Conservation (phyloP, 176 grass and related monocot species). For the Phoenix roebelenii region DNA sequence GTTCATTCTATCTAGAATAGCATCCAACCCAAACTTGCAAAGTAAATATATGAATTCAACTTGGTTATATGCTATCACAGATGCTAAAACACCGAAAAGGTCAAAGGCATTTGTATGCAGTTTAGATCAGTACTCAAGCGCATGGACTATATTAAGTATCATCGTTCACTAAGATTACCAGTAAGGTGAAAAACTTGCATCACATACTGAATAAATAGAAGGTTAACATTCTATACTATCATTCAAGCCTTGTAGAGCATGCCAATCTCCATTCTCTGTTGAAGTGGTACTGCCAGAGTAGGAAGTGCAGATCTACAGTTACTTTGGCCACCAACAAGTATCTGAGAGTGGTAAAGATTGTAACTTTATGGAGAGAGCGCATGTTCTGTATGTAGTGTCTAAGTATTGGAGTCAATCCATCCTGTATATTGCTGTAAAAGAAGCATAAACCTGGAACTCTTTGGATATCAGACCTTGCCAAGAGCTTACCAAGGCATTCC, state of each 20-base stretch:
- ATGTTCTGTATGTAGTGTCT: conserved; percentile 72
- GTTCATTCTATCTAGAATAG: no score
- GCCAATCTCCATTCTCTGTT: conserved; percentile 69
- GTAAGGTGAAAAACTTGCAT: no score
- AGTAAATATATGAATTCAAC: no score
- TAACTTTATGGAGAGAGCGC: conserved; percentile 53
- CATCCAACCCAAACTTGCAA: no score
- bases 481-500: conserved; percentile 40
- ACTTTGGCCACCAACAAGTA: conserved; percentile 63
- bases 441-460: conserved; percentile 61
- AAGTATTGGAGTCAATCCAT: conserved; percentile 55
- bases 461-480: conserved; percentile 50
- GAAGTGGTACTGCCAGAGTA: conserved; percentile 37
- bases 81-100: no score
- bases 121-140: no score
- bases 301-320: conserved; percentile 60
- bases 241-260: conserved; percentile 60
- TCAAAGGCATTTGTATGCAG: no score
- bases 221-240: no score
- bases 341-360: conserved; percentile 51
- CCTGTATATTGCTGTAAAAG: conserved; percentile 80
- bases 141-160: no score
- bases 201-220: no score
- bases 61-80: no score
- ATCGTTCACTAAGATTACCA: no score